A percentile compares a stretch with the other conserved stretches of the same genome.
These are phyloP conservation scores for Glaciozyma antarctica DNA, from an alignment of 768 basidiomycete genomes.

Conservation along the genomic window DNA sequence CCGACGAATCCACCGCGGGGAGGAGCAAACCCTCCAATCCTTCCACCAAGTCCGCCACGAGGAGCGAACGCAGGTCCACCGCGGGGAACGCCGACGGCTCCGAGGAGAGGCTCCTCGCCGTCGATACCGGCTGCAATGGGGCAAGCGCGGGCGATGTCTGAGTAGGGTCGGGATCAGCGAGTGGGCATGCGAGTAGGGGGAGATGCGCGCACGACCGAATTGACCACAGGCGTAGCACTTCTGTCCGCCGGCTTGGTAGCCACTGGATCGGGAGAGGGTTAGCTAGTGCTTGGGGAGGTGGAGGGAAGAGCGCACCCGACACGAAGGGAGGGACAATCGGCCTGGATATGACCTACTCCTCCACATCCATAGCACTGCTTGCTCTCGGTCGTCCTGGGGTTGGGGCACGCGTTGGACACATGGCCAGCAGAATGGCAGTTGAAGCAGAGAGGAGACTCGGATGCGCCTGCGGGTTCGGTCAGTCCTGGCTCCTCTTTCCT, in stretches of 20 bases:
- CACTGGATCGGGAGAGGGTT: constrained; percentile 4
- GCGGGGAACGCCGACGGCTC: constrained; percentile 2
- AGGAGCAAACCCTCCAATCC: neutral
- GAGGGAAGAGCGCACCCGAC: constrained; percentile 1
- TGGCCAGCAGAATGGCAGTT: constrained; percentile 30
- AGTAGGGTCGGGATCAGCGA: constrained; percentile 17
- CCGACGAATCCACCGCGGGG: neutral
- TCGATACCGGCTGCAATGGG: constrained; percentile 3
- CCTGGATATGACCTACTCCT: neutral
- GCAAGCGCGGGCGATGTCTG: constrained; percentile 30
- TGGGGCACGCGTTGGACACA: constrained; percentile 28
- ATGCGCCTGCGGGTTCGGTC: constrained; percentile 24
- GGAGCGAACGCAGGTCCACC: neutral
- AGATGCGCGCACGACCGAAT: neutral
- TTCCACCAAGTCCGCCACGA: neutral
- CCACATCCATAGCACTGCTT: constrained; percentile 29
- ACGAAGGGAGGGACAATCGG: constrained; percentile 19
- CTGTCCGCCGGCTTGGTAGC: neutral
- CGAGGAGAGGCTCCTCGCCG: neutral
- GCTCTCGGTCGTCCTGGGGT: constrained; percentile 22
- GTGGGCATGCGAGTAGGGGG: constrained; percentile 5
- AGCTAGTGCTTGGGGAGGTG: neutral
- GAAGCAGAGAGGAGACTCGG: constrained; percentile 24
- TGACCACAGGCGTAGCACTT: constrained; percentile 8
- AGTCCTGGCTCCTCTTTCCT: constrained; percentile 8